Conservation (phyloP, 495 filamentous ascomycete species). For the Hapsidospora chrysogenum region DNA sequence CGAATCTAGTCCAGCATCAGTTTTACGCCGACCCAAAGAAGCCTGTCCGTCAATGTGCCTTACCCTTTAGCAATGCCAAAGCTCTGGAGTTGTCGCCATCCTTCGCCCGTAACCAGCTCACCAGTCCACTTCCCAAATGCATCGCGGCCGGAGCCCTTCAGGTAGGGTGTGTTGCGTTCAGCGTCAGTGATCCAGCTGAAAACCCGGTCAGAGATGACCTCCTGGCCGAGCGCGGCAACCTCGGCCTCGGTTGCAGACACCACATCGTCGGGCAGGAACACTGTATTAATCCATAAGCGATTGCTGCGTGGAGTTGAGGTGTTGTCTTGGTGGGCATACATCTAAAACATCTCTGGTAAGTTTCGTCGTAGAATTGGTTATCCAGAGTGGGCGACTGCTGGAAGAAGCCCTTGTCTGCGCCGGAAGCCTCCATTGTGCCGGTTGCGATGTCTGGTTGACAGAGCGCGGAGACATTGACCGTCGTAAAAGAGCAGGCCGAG, state of each 20-base stretch:
- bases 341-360: constrained; percentile 20
- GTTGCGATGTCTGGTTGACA: background rate
- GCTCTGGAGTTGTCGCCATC: constrained; percentile 38
- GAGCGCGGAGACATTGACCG: no score
- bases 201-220: constrained; percentile 26
- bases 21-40: background rate
- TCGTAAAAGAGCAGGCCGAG: no score
- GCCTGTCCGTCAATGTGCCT: background rate
- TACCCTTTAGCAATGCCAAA: constrained; percentile 34
- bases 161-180: constrained; percentile 38
- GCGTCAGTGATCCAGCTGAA: constrained; percentile 38
- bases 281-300: constrained; percentile 9
- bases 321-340: constrained; percentile 11
- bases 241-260: constrained; percentile 18
- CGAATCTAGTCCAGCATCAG: constrained; percentile 14
- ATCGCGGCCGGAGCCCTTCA: constrained; percentile 27
- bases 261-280: constrained; percentile 25
- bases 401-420: constrained; percentile 31
- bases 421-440: constrained; percentile 22
- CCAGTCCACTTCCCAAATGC: constrained; percentile 31
- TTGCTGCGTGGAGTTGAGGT: background rate
- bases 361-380: constrained; percentile 33
- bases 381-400: constrained; percentile 22
- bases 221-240: constrained; percentile 22
- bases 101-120: constrained; percentile 34